Percentiles rank a stretch among this genome's conserved stretches.
Evolutionary conservation across 495 filamentous ascomycete genomes (phyloP).

Genomic region (Penicillium roqueforti): DNA sequence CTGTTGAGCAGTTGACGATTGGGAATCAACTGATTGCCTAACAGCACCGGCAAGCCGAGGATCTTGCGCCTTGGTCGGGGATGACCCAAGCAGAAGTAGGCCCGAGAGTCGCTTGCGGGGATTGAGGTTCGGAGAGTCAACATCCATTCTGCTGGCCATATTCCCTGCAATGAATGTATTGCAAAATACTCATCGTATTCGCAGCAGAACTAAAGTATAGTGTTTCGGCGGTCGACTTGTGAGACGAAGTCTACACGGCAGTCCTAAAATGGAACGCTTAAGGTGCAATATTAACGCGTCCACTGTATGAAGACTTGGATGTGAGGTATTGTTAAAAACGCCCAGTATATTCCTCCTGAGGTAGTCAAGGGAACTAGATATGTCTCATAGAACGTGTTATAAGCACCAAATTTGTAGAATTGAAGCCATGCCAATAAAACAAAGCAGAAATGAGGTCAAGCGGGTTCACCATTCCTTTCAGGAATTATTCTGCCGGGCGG

Average conservation of each 20-base stretch:
- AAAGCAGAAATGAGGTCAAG: neutral
- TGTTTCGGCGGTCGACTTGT: neutral
- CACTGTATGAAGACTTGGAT: neutral
- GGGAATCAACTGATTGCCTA: neutral
- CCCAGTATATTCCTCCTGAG: neutral
- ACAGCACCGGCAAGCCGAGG: neutral
- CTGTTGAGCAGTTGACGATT: neutral
- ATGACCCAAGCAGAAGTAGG: neutral
- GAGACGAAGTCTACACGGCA: neutral
- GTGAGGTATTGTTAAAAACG: neutral
- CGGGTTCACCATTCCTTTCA: neutral
- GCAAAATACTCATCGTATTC: slow-evolving; percentile 2
- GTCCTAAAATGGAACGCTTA: neutral
- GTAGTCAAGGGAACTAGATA: neutral
- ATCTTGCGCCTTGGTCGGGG: neutral
- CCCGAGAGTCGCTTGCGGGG: neutral
- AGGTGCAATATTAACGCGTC: neutral
- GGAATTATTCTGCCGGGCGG: slow-evolving; percentile 9
- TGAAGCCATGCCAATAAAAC: neutral
- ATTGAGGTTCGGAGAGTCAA: neutral
- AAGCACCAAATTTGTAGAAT: neutral
- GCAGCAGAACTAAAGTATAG: neutral
- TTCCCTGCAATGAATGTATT: neutral
- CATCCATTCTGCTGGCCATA: slow-evolving; percentile 1
- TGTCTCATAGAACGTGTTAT: neutral